Base-by-base conservation (phyloP, 108 stramenopile species). In the Schizochytrium sp. region DNA sequence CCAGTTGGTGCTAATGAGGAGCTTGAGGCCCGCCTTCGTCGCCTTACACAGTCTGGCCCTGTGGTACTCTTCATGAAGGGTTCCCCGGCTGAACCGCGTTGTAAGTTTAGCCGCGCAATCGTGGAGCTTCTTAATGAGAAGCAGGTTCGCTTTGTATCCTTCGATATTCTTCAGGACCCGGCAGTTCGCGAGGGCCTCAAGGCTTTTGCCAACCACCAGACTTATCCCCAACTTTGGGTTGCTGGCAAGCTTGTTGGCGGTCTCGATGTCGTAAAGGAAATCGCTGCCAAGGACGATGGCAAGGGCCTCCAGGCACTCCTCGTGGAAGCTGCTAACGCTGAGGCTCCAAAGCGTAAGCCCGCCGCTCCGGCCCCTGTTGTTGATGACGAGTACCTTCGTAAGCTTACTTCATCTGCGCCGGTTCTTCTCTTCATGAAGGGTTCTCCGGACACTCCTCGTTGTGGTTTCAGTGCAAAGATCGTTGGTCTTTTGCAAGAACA, bases 401-500 rank as follows among this genome's bases (percentile, higher is more conserved):
- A 90, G 90, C 89, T 97, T 41, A 88, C 95, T 40, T 89, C 88
- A 44, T 88, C 93, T 45, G 90, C 93, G 49, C 91, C 93, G 53
- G 94, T 97, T 87, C 96, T 99, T 95, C 90, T 99, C 3, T 99
- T 99, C 91, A 99, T 99, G 98, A 99, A 99, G 91, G 98, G 98
- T 72, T 89, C 97, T 0, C 97, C 98, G 17, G 95, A 95, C 57
- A 92, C 94, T 46, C 97, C 97, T 3, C 90, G 91, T 64, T 99
- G 98, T 88, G 97, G 97, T 4, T 99, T 99, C 89, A 95, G 95
- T n/a, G 90, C 96, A 3, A 94, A 96, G 72, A 95, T 96, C 40
- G 95, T 97, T 0, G 97, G 94, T 87, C 89, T 99, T 46, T 91
- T 99, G 57, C 95, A 96, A 69, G 56, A 87, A 4, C 89, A 92